Evolutionary conservation across 106 monocot genomes (phyloP).

Genomic region (Platanthera zijinensis): DNA sequence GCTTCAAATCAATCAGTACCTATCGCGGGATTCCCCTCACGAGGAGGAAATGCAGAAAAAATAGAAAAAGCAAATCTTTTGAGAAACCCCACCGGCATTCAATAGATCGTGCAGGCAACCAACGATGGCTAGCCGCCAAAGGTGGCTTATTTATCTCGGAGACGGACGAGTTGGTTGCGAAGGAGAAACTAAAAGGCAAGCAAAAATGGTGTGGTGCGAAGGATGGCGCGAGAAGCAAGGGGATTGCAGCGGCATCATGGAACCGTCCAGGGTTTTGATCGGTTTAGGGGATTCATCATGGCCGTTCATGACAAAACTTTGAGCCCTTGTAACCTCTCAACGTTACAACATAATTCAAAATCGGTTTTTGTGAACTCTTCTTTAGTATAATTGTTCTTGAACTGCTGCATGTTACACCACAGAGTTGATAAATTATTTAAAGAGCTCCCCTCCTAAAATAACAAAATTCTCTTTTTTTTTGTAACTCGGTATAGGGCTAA

Average conservation of each 20-base stretch:
- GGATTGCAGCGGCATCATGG: not conserved
- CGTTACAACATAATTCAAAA: not conserved
- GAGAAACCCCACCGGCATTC: not conserved
- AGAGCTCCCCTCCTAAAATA: too few species aligned
- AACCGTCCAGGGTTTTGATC: not conserved
- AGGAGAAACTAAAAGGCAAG: conserved; percentile 4
- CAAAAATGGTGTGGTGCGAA: not conserved
- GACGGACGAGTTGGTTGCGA: not conserved
- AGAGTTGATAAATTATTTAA: too few species aligned
- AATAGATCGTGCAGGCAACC: not conserved
- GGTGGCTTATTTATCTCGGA: not conserved
- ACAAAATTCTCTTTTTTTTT: too few species aligned
- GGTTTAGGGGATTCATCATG: not conserved
- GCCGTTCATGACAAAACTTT: conserved; percentile 1
- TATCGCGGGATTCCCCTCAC: not conserved
- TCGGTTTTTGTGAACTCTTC: not conserved
- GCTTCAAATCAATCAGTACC: not conserved
- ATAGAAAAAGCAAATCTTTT: not conserved
- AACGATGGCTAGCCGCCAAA: not conserved
- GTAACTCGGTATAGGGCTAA: too few species aligned
- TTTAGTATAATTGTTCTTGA: too few species aligned
- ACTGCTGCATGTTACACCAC: too few species aligned
- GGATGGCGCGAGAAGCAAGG: not conserved
- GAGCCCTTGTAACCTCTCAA: not conserved
- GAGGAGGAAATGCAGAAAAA: not conserved